phyloP scores from a whole-genome alignment of 192 early-diverging fungal genomes.

The Dissophora globulifera region DNA sequence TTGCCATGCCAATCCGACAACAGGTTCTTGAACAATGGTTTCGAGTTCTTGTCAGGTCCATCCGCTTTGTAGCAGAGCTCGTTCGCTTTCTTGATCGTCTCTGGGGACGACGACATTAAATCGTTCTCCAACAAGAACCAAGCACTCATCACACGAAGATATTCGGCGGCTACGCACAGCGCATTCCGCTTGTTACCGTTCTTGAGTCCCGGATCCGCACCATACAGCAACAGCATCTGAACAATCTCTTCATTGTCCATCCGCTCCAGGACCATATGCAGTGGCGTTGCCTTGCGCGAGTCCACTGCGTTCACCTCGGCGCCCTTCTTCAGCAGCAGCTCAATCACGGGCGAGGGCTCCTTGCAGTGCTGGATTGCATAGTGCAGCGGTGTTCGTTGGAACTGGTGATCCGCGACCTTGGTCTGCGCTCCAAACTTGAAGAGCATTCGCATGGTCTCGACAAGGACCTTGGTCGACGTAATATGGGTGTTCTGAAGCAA shows the following conservation, averaged over 20 bases:
- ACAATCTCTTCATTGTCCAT: slow-evolving; percentile 51
- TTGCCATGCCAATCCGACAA: slow-evolving; percentile 54
- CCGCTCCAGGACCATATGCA: slow-evolving; percentile 51
- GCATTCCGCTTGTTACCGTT: slow-evolving; percentile 46
- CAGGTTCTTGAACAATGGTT: slow-evolving; percentile 54
- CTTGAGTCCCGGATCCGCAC: slow-evolving; percentile 49
- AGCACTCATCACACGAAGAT: slow-evolving; percentile 52
- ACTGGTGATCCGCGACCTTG: slow-evolving; percentile 33
- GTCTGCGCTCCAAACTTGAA: slow-evolving; percentile 48
- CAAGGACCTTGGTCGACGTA: slow-evolving; percentile 33
- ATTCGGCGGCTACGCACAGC: slow-evolving; percentile 41
- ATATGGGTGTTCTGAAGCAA: slow-evolving; percentile 32
- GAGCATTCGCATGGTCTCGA: slow-evolving; percentile 44
- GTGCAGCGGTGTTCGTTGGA: slow-evolving; percentile 41
- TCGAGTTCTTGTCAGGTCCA: slow-evolving; percentile 51
- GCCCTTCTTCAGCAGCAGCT: slow-evolving; percentile 46
- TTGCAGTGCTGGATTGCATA: slow-evolving; percentile 41
- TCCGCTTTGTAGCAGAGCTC: slow-evolving; percentile 48
- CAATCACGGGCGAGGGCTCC: slow-evolving; percentile 39
- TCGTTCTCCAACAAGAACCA: slow-evolving; percentile 55
- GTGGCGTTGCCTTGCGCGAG: slow-evolving; percentile 22
- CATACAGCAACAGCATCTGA: slow-evolving; percentile 46
- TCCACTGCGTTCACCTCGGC: slow-evolving; percentile 48
- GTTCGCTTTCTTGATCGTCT: slow-evolving; percentile 50
- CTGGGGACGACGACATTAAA: slow-evolving; percentile 42